Base-by-base conservation (phyloP, 768 basidiomycete species). In the Daedalea quercina region DNA sequence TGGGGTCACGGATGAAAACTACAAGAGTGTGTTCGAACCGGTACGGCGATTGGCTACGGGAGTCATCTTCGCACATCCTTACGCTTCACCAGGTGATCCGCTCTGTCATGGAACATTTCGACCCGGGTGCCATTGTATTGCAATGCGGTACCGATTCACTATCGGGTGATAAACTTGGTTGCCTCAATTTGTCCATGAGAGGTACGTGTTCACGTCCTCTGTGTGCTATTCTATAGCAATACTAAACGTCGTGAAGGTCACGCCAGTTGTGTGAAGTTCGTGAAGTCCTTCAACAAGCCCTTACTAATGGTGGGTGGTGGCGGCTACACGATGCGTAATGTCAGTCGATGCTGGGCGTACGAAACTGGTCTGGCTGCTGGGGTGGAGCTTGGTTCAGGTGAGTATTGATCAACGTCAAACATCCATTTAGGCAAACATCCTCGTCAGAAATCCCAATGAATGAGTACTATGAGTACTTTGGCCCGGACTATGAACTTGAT, bases 381-480 rank as follows among this genome's bases (percentile, higher is more conserved):
- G 11, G 90, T 94, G 20, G 94, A 98, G 68, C 79, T 99, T 13
- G 86, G 84, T 19, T 77, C 83, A 60, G 83, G 94, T 94, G 71
- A 50, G 70, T 59, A 1, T 3, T 17, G n/a, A n/a, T n/a, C n/a
- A n/a, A n/a, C n/a, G n/a, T n/a, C n/a, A n/a, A n/a, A n/a, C n/a
- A n/a, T n/a, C n/a, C n/a, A n/a, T n/a, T n/a, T n/a, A n/a, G n/a
- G n/a, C n/a, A n/a, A n/a, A 40, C 17, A 47, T 52, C 43, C 6
- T 43, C 49, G 28, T n/a, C 62, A 94, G 95, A 91, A 65, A 95
- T 99, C 50, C 96, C 96, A 2, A 87, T 94, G 57, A 99, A 98
- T 63, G 96, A 99, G 70, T 99, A 98, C 71, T 98, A 94, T 64
- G 95, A 98, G 65, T 98, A 98, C 69, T 98, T 97, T 67, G 96